Evolutionary conservation across 306 rosid genomes (phyloP).

Genomic region (Quercus mongolica): DNA sequence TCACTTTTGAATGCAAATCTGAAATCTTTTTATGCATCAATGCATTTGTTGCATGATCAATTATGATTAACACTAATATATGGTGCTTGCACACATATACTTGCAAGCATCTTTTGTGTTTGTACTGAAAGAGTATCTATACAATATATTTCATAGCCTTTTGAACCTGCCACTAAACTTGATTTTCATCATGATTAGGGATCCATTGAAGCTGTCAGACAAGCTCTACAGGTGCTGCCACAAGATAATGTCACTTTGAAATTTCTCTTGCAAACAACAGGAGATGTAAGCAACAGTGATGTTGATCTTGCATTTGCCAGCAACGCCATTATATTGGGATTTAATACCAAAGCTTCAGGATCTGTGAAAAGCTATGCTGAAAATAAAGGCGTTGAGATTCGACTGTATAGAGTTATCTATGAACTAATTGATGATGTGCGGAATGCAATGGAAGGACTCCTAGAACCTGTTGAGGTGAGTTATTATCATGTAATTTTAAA

Average conservation of each 20-base stretch:
- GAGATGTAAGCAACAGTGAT: constrained; percentile 84
- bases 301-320: constrained; percentile 94
- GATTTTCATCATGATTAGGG: constrained; percentile 51
- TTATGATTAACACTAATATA: background rate
- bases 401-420: constrained; percentile 86
- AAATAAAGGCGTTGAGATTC: constrained; percentile 82
- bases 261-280: constrained; percentile 92
- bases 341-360: constrained; percentile 75
- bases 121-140: background rate
- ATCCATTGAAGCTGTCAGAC: constrained; percentile 90
- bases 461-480: constrained; percentile 81
- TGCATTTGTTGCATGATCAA: constrained; percentile 8
- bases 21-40: background rate
- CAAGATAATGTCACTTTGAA: constrained; percentile 86
- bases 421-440: constrained; percentile 90
- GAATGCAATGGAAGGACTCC: constrained; percentile 96
- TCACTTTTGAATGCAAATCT: background rate
- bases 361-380: constrained; percentile 86
- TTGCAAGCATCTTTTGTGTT: constrained; percentile 10
- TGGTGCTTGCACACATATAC: background rate
- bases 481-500: background rate
- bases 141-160: constrained; percentile 14
- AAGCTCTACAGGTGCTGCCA: constrained; percentile 90
- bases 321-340: constrained; percentile 82
- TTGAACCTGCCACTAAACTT: constrained; percentile 13